These are phyloP conservation scores for Coemansia sp. DNA, from an alignment of 192 early-diverging fungal genomes.

Conservation along the genomic window DNA sequence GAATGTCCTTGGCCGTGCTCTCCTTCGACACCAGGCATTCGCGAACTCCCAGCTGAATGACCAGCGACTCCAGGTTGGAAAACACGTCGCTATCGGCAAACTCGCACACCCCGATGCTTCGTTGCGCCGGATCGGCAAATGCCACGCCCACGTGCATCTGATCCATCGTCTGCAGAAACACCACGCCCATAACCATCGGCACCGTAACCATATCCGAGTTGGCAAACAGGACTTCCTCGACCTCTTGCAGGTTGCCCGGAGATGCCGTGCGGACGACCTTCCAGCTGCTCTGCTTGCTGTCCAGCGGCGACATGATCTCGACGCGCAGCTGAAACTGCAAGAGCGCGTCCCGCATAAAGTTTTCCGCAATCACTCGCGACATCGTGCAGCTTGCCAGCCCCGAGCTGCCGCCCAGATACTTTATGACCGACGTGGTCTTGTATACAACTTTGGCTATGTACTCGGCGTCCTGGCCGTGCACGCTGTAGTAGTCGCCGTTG, in stretches of 20 bases:
- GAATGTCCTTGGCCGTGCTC: slow-evolving; percentile 61
- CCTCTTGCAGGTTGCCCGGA: slow-evolving; percentile 87
- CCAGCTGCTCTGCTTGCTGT: slow-evolving; percentile 53
- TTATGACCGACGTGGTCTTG: slow-evolving; percentile 89
- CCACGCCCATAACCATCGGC: slow-evolving; percentile 82
- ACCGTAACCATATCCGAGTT: slow-evolving; percentile 67
- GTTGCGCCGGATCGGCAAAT: slow-evolving; percentile 83
- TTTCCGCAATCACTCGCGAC: slow-evolving; percentile 71
- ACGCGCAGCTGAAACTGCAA: slow-evolving; percentile 71
- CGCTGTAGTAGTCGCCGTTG: slow-evolving; percentile 75
- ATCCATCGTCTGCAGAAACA: slow-evolving; percentile 38
- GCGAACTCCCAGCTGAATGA: slow-evolving; percentile 91
- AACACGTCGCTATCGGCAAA: slow-evolving; percentile 92
- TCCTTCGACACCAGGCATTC: slow-evolving; percentile 74
- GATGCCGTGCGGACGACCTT: slow-evolving; percentile 66
- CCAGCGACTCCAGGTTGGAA: slow-evolving; percentile 90
- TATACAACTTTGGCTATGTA: slow-evolving; percentile 82
- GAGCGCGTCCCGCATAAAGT: slow-evolving; percentile 77
- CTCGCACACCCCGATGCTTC: slow-evolving; percentile 77
- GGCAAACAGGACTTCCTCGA: slow-evolving; percentile 87
- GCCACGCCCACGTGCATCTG: slow-evolving; percentile 66
- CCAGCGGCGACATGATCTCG: slow-evolving; percentile 75
- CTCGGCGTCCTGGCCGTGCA: slow-evolving; percentile 87
- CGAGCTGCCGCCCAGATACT: slow-evolving; percentile 74
- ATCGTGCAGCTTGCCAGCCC: slow-evolving; percentile 78